Evolutionary conservation across 306 rosid genomes (phyloP).

Genomic region (Trichosanthes truncata): DNA sequence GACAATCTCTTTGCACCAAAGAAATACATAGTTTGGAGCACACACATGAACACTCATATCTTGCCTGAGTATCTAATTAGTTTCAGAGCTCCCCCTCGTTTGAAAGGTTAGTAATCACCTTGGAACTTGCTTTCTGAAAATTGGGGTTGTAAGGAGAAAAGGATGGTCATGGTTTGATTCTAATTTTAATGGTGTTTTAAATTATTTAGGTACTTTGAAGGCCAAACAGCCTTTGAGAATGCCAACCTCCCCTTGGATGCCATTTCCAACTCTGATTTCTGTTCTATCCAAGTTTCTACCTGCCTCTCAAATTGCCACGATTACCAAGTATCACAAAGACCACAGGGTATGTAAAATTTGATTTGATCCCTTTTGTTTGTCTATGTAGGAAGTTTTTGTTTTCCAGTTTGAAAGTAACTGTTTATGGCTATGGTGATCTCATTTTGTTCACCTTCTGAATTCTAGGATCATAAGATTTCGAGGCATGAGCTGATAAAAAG

Average conservation of each 20-base stretch:
- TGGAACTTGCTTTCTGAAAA: neutral
- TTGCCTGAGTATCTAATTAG: conserved; percentile 63
- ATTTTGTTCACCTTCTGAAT: neutral
- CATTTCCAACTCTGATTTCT: conserved; percentile 47
- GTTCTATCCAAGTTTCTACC: conserved; percentile 55
- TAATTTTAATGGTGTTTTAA: neutral
- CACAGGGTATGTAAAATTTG: conserved; percentile 34
- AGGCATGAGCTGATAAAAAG: conserved; percentile 45
- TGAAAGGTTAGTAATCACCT: conserved; percentile 25
- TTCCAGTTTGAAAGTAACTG: neutral
- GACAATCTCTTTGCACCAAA: conserved; percentile 42
- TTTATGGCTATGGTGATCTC: neutral
- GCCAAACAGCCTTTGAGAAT: conserved; percentile 21
- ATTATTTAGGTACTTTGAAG: conserved; percentile 31
- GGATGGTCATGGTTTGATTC: neutral
- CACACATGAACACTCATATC: conserved; percentile 65
- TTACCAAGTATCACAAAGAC: conserved; percentile 41
- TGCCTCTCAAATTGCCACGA: conserved; percentile 22
- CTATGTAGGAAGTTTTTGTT: neutral
- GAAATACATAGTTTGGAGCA: conserved; percentile 55
- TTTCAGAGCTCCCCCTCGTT: conserved; percentile 39
- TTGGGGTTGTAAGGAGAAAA: neutral
- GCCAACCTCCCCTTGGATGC: conserved; percentile 89
- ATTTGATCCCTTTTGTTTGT: neutral
- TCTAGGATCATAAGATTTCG: conserved; percentile 51